Percentiles rank a stretch among this genome's conserved stretches.
Conservation (phyloP, 106 monocot species). For the Apostasia shenzhenica region DNA sequence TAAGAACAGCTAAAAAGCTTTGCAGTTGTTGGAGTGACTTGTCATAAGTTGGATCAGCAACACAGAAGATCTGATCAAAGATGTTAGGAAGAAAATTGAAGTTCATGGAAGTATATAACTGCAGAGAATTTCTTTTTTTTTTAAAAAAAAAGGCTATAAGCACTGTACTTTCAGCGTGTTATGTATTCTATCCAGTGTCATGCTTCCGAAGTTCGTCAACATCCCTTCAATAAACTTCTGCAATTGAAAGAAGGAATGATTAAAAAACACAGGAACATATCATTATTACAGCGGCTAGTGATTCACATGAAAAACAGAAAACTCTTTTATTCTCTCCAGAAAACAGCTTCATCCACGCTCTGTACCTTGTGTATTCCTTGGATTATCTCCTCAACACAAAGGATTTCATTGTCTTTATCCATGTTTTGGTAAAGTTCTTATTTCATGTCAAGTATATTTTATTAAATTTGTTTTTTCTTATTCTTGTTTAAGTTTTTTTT, state of each 20-base stretch:
- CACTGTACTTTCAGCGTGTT: constrained; percentile 81
- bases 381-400: too few relatives aligned
- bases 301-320: too few relatives aligned
- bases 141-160: background rate
- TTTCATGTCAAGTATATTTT: too few relatives aligned
- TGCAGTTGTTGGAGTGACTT: constrained; percentile 96
- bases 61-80: constrained; percentile 84
- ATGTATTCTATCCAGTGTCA: constrained; percentile 89
- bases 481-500: too few relatives aligned
- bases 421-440: too few relatives aligned
- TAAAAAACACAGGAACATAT: background rate
- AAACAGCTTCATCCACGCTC: too few relatives aligned
- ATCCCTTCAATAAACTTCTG: constrained; percentile 98
- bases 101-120: background rate
- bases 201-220: constrained; percentile 92
- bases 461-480: too few relatives aligned
- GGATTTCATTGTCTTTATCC: too few relatives aligned
- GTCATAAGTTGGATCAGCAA: constrained; percentile 89
- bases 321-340: too few relatives aligned
- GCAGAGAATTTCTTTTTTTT: background rate
- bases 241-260: constrained; percentile 8
- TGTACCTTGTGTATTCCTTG: too few relatives aligned
- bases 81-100: background rate
- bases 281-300: too few relatives aligned
- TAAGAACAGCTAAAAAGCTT: constrained; percentile 74